Base-by-base conservation (phyloP, 352 stramenopile species). In the Globisporangium cystogenes region DNA sequence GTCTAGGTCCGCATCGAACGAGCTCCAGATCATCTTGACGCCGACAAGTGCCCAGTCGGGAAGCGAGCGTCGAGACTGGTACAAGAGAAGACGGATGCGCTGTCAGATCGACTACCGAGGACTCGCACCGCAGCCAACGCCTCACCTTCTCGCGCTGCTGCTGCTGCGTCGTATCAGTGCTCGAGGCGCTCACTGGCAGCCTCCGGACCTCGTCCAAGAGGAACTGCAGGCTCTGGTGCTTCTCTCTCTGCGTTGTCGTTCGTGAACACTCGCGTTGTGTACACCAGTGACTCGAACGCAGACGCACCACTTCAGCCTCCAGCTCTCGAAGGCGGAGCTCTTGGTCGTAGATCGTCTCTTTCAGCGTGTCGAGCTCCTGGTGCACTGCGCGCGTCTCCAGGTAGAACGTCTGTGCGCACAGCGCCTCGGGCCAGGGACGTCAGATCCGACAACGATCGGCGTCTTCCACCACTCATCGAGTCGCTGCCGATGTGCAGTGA, bases 261-360 rank as follows among this genome's bases (percentile, higher is more conserved):
- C n/a, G n/a, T n/a, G n/a, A n/a, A 15, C 12, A 11, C 31, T 14
- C 31, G 31, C 12, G 12, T 16, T 5, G 10, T 48, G 43, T 36
- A n/a, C 15, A 56, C 3, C 7, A 39, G 14, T 7, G n/a, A 33
- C 10, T 39, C 18, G 45, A 24, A 50, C n/a, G 10, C 11, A 26
- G 15, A 36, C n/a, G 29, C n/a, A 86, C 74, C 68, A 86, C 24
- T 23, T 80, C 56, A 23, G 63, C 41, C 40, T 87, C 73, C 20
- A 72, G 65, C 21, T 81, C 68, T 7, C 69, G 69, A 31, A 83
- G 62, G 2, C 65, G 58, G 20, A 78, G 57, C 57, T 84, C 73
- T 62, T 86, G 77, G 42, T 78, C 72, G 52, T 86, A 88, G 46
- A 88, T 70, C 16, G 72, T 78, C 23, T 62, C 64, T 43, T 70